phyloP scores from a whole-genome alignment of 768 basidiomycete genomes.

The Suillus plorans region DNA sequence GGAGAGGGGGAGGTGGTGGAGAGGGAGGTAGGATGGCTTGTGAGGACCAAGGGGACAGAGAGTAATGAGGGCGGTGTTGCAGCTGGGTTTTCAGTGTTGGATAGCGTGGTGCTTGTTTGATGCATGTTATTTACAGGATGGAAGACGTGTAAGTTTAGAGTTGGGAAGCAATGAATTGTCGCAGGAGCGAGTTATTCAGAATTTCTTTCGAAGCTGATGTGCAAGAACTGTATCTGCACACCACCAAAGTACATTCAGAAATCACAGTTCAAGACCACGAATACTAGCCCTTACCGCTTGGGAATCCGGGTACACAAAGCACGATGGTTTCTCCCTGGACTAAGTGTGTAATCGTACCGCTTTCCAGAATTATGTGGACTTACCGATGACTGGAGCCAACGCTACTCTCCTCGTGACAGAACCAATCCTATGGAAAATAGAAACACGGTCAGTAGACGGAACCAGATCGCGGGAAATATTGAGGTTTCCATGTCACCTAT shows the following conservation, averaged over 20 bases:
- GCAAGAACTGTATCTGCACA: conserved; percentile 65
- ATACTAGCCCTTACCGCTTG: conserved; percentile 38
- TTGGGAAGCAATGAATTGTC: no score
- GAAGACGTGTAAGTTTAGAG: not conserved
- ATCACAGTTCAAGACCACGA: conserved; percentile 2
- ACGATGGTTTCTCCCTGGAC: conserved; percentile 38
- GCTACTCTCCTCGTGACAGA: conserved; percentile 54
- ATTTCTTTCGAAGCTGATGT: conserved; percentile 56
- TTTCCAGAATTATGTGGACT: conserved; percentile 12
- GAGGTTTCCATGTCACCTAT: no score
- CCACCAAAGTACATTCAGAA: conserved; percentile 33
- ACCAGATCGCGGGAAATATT: conserved; percentile 18
- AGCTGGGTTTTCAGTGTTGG: conserved; percentile 76
- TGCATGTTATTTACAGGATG: not conserved
- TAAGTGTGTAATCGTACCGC: not conserved
- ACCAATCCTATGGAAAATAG: conserved; percentile 38
- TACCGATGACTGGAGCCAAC: conserved; percentile 34
- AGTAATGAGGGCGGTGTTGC: conserved; percentile 92
- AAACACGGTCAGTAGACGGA: conserved; percentile 6
- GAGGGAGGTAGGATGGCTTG: conserved; percentile 79
- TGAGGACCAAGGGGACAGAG: conserved; percentile 88
- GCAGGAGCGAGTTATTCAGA: conserved; percentile 50
- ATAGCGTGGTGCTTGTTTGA: conserved; percentile 60
- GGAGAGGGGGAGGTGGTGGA: conserved; percentile 44
- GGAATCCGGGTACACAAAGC: conserved; percentile 29